Conservation (phyloP, 1,284 basidiomycete genomes). For the Malassezia sp. region DNA sequence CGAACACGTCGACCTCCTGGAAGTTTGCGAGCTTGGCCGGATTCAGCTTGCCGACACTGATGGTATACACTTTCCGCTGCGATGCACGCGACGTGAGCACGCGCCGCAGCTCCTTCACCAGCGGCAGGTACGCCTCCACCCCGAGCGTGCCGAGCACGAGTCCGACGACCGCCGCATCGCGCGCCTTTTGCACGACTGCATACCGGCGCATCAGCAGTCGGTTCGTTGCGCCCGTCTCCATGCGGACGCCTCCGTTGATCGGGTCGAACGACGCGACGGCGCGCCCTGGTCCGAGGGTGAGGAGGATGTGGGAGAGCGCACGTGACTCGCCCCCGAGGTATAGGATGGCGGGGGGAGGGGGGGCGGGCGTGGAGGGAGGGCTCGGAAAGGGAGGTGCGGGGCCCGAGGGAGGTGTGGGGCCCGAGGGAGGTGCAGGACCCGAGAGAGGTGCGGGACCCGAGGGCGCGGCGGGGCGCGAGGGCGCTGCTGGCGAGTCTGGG, state of each 20-base stretch:
- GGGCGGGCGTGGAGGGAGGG: too few relatives aligned
- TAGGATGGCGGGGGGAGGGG: constrained; percentile 52
- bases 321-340: constrained; percentile 78
- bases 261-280: constrained; percentile 66
- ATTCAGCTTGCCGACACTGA: constrained; percentile 88
- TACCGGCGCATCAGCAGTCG: constrained; percentile 84
- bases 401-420: constrained; percentile 27
- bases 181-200: constrained; percentile 71
- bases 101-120: constrained; percentile 25
- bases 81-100: constrained; percentile 55
- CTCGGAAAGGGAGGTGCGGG: constrained; percentile 17
- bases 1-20: constrained; percentile 88
- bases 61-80: constrained; percentile 61
- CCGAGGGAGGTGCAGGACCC: constrained; percentile 8
- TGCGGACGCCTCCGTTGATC: constrained; percentile 48
- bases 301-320: constrained; percentile 67
- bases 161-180: constrained; percentile 85
- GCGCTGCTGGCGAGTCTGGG: too few relatives aligned
- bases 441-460: too few relatives aligned
- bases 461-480: too few relatives aligned
- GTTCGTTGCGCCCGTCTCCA: constrained; percentile 56
- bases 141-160: constrained; percentile 91
- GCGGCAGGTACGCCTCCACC: constrained; percentile 49
- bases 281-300: constrained; percentile 27
- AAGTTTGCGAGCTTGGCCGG: constrained; percentile 94